Percentiles rank a stretch among this genome's conserved stretches.
Evolutionary conservation across 345 rosid species (phyloP).

Genomic region (Salix arbutifolia): DNA sequence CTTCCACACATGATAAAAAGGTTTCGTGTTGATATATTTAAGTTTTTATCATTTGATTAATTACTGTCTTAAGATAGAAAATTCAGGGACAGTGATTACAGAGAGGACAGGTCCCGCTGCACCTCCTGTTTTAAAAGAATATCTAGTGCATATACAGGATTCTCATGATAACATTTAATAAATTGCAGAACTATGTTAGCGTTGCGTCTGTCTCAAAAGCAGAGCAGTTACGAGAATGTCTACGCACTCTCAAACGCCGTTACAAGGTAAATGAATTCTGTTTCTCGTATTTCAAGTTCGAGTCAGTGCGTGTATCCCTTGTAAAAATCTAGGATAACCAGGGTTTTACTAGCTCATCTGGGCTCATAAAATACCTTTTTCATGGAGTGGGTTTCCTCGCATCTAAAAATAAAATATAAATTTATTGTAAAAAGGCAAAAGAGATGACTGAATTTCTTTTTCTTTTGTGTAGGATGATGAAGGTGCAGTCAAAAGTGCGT

Average conservation of each 20-base stretch:
- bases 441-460: background rate
- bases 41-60: no score
- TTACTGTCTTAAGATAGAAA: no score
- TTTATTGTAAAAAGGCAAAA: background rate
- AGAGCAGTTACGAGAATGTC: constrained; percentile 60
- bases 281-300: no score
- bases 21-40: constrained; percentile 12
- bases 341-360: no score
- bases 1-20: constrained; percentile 20
- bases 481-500: constrained; percentile 49
- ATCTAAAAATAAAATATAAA: no score
- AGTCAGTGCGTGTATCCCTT: no score
- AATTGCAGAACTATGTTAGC: constrained; percentile 33
- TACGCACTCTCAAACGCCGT: constrained; percentile 60
- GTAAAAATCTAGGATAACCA: no score
- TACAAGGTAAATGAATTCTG: constrained; percentile 38
- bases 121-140: background rate
- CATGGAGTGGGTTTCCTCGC: accelerated
- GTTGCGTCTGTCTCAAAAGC: constrained; percentile 24
- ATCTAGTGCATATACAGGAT: background rate
- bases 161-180: constrained; percentile 13
- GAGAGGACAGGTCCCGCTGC: no score
- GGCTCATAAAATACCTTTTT: accelerated
- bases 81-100: no score
- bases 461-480: constrained; percentile 45